phyloP scores from a whole-genome alignment of 2,329 filamentous ascomycete genomes.

The Neurospora crassa region DNA sequence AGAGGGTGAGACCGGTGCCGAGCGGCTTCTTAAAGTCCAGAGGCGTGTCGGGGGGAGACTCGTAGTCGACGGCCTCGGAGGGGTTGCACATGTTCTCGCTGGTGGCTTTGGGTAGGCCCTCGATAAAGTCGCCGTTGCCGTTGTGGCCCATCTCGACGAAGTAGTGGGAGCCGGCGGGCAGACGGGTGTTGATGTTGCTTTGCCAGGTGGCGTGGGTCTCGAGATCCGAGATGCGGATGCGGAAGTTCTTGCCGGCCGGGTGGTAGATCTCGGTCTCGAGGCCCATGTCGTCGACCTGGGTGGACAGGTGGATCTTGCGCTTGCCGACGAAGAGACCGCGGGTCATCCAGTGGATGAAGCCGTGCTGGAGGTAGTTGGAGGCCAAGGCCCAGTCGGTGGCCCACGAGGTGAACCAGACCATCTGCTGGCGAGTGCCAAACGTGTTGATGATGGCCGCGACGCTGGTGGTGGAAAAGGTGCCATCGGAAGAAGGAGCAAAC shows the following conservation, averaged over 20 bases:
- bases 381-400: conserved; percentile 34
- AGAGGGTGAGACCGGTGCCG: conserved; percentile 38
- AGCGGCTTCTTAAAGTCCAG: conserved; percentile 36
- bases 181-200: conserved; percentile 31
- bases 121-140: conserved; percentile 36
- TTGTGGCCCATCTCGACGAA: conserved; percentile 47
- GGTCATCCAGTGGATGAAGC: conserved; percentile 54
- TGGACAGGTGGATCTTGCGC: conserved; percentile 42
- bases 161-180: conserved; percentile 41
- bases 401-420: conserved; percentile 51
- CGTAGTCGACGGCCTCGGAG: conserved; percentile 32
- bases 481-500: conserved; percentile 33
- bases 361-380: conserved; percentile 50
- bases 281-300: conserved; percentile 55
- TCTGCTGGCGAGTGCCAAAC: conserved; percentile 46
- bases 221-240: conserved; percentile 37
- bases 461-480: conserved; percentile 26
- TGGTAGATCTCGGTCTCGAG: conserved; percentile 40
- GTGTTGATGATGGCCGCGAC: conserved; percentile 52
- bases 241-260: conserved; percentile 38
- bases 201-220: conserved; percentile 35
- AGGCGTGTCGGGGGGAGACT: conserved; percentile 32
- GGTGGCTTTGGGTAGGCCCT: conserved; percentile 40
- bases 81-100: conserved; percentile 32
- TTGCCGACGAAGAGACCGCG: conserved; percentile 47